Evolutionary conservation across 2,329 filamentous ascomycete species (phyloP), one percentile per base, ranked within the genome.

Genomic region (Neocucurbitaria cava): DNA sequence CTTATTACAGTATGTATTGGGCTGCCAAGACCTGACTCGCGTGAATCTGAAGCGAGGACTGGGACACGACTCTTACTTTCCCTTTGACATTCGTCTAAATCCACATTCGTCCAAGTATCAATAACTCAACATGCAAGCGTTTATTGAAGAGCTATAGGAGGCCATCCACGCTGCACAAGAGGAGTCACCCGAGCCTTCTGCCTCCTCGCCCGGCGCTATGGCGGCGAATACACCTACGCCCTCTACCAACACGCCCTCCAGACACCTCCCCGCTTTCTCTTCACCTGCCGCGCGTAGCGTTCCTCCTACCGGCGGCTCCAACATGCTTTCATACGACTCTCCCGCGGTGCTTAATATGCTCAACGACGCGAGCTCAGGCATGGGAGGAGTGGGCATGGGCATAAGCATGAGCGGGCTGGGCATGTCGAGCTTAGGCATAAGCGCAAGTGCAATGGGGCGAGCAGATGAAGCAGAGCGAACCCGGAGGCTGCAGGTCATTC

Each of bases 401-500:
- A 74, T 79, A 8, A 76, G 74, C 46, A 64, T 72, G 64, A 70
- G 74, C 54, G 76, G 78, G 10, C 69, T 81, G 47, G 75, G 75
- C 52, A 76, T 82, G 65, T 73, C 71, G 42, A 65, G 70, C 30
- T 56, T 76, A 11, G 76, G 76, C 10, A 64, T 77, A 49, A 75
- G 64, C 47, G 68, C 69, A 49, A 75, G 71, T 55, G 68, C 71
- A 30, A 69, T 76, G 64, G 73, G 74, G 4, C 71, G 77, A 41
- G 77, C 78, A 46, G 82, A 84, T 58, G 83, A 85, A 52, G 82
- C 84, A 41, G 83, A 85, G 62, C 71, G 80, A 60, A 75, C 77
- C 59, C 74, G 78, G 44, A 79, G 78, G 47, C 86, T 82, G 30
- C 87, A 86, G 40, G 79, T 78, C 50, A 90, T 84, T 11, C 85